Percentiles rank a stretch among this genome's conserved stretches.
phyloP scores from a whole-genome alignment of 805 yeast species.

The Lipomyces chichibuensis region DNA sequence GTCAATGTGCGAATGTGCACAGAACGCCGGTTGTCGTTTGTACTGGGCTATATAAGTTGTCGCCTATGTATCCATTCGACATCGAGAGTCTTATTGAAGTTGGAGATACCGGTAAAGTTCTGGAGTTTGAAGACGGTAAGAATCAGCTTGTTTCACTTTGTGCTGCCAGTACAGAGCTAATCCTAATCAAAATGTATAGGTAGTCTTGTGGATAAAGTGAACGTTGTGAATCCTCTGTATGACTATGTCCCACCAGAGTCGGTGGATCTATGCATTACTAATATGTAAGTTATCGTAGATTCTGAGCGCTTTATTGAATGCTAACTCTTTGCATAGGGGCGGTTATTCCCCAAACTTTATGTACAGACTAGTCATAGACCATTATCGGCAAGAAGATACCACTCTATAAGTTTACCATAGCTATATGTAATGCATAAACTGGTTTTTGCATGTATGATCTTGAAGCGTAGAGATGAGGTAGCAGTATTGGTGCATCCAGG shows the following conservation, averaged over 20 bases:
- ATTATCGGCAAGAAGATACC: constrained; percentile 85
- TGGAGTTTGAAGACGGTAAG: constrained; percentile 70
- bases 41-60: constrained; percentile 88
- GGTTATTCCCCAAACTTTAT: constrained; percentile 96
- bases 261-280: constrained; percentile 91
- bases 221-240: constrained; percentile 81
- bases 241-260: constrained; percentile 94
- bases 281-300: constrained; percentile 52
- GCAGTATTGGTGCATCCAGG: too few relatives aligned
- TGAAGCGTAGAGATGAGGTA: too few relatives aligned
- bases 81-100: constrained; percentile 82
- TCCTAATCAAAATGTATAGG: constrained; percentile 6
- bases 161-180: neutral
- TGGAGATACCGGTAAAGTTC: constrained; percentile 89
- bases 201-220: constrained; percentile 66
- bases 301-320: neutral
- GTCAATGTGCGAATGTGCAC: constrained; percentile 94
- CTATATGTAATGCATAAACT: neutral
- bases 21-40: constrained; percentile 96
- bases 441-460: neutral
- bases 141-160: neutral
- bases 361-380: constrained; percentile 91
- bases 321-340: constrained; percentile 51
- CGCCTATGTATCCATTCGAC: constrained; percentile 91
- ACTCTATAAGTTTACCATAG: constrained; percentile 44